phyloP scores from a whole-genome alignment of 2,329 filamentous ascomycete species.

The Endocalyx cinctus region DNA sequence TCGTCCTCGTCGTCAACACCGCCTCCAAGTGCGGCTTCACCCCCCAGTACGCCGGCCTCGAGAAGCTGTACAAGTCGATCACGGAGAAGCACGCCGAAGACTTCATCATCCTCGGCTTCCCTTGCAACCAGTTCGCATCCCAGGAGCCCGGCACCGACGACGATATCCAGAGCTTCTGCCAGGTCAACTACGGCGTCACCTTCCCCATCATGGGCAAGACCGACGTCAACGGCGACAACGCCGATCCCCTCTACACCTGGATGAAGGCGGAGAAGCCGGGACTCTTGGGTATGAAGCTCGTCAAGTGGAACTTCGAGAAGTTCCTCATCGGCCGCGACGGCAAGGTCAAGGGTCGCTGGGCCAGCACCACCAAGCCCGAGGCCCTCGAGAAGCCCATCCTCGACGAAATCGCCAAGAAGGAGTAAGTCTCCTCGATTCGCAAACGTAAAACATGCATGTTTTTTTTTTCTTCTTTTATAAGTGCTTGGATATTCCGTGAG shows the following conservation, averaged over 20 bases:
- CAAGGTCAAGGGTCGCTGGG: conserved; percentile 80
- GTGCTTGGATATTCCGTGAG: conserved; percentile 8
- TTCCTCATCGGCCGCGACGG: conserved; percentile 86
- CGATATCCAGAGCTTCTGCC: conserved; percentile 80
- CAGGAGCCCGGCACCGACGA: conserved; percentile 86
- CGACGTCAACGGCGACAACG: conserved; percentile 84
- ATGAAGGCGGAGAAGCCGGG: conserved; percentile 71
- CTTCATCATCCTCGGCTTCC: conserved; percentile 89
- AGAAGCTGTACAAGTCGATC: conserved; percentile 81
- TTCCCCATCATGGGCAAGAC: conserved; percentile 92
- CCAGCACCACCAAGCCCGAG: conserved; percentile 83
- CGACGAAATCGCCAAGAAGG: conserved; percentile 62
- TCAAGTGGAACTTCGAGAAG: conserved; percentile 99
- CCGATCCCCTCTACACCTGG: conserved; percentile 77
- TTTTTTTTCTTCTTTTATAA: too few relatives aligned
- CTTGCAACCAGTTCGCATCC: conserved; percentile 93
- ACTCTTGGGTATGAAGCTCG: conserved; percentile 77
- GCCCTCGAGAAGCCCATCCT: conserved; percentile 69
- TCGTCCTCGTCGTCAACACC: conserved; percentile 94
- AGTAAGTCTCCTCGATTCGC: too few relatives aligned
- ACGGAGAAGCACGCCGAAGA: conserved; percentile 65
- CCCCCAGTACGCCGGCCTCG: conserved; percentile 85
- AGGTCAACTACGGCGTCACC: conserved; percentile 86
- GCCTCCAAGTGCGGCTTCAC: conserved; percentile 99
- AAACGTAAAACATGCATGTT: too few relatives aligned